Percentiles rank a stretch among this genome's conserved stretches.
These are phyloP conservation scores for Acacia confusa DNA, from an alignment of 306 rosid species.

Conservation along the genomic window DNA sequence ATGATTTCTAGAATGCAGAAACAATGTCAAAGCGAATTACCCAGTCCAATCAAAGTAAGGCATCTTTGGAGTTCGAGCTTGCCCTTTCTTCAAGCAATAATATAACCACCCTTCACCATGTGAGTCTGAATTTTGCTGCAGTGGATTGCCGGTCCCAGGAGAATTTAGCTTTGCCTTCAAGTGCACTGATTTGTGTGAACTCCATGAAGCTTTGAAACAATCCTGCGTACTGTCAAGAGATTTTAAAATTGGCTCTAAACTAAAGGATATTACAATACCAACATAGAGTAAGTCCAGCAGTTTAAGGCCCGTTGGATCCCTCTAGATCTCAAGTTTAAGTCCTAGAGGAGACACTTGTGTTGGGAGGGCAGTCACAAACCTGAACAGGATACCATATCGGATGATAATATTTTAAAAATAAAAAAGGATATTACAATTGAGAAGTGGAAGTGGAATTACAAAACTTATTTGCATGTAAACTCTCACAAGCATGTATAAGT, in stretches of 20 bases:
- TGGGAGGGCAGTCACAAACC: too few species aligned
- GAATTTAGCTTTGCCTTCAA: constrained; percentile 57
- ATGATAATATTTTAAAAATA: not conserved
- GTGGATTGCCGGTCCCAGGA: constrained; percentile 43
- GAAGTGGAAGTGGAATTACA: not conserved
- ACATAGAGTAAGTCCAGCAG: too few species aligned
- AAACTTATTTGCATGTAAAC: not conserved
- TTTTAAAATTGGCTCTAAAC: constrained; percentile 31
- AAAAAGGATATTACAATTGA: not conserved
- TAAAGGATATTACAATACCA: not conserved
- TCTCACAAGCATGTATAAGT: not conserved
- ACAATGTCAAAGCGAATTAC: constrained; percentile 42
- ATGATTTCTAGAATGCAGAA: not conserved
- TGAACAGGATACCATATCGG: too few species aligned
- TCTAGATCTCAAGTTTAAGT: too few species aligned
- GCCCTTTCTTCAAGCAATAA: constrained; percentile 84
- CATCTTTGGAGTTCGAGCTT: constrained; percentile 71
- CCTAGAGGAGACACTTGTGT: too few species aligned
- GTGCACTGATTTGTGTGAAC: constrained; percentile 85
- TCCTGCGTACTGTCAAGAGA: constrained; percentile 82
- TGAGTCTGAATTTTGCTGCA: constrained; percentile 44
- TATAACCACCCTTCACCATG: constrained; percentile 74
- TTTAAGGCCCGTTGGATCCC: too few species aligned
- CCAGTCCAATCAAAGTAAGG: constrained; percentile 97
- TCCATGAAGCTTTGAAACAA: constrained; percentile 95